Evolutionary conservation across 345 rosid species (phyloP), one percentile per base, ranked within the genome.

Genomic region (Salix dunnii): DNA sequence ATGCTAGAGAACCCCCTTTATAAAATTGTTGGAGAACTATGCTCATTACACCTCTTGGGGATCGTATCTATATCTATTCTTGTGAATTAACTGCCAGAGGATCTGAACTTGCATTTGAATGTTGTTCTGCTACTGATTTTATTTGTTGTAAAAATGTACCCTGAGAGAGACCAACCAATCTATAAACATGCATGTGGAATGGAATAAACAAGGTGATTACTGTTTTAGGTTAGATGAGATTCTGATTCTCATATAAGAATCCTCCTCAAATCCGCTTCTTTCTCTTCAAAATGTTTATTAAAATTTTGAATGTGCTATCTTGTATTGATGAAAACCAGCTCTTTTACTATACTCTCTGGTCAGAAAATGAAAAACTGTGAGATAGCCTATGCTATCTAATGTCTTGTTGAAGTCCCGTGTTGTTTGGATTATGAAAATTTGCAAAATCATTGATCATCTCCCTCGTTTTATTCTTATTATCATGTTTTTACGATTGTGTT

Each of bases 401-500:
- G 31, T 30, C 31, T 46, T 74, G 35, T 66, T 63, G 43, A 65
- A 53, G 6, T 35, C 36, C 68, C 31, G 2, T 20, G 36, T 63
- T 63, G 42, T 58, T 36, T 70, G 49, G 5, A 6, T 36, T 13
- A 18, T 27, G 21, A 43, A 61, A 17, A 25, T 55, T 58, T 70
- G 11, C 40, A 38, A 11, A 67, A 21, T 35, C 11, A 18, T 60
- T 49, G 28, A 53, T 68, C 7, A 20, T 42, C 13, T 35, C 53
- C 4, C 4, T 27, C 23, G 35, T 38, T 36, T 27, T 51, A 48
- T 68, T 82, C 49, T 51, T 74, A 67, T 65, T 70, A 67, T 81
- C 71, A 31, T 18, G 55, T 25, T 64, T 79, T 78, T 63, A 70
- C 36, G 71, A 60, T 72, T 83, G 69, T 67, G 51, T 84, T 70